Percentiles rank a stretch among this genome's conserved stretches.
Evolutionary conservation across 192 early-diverging fungal genomes (phyloP).

Genomic region (Backusella morwellensis): DNA sequence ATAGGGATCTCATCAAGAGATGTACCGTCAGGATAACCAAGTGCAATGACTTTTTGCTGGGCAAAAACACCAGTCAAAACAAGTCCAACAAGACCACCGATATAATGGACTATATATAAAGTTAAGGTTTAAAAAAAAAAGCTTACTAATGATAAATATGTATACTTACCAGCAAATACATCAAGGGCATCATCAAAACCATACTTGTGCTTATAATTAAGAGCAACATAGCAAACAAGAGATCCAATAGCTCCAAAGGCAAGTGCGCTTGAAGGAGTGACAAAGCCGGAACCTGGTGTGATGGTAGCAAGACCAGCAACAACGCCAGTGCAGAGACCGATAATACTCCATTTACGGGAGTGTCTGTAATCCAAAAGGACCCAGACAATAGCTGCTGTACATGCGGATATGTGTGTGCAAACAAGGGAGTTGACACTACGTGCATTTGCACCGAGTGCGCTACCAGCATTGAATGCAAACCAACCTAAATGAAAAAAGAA

Average conservation of each 20-base stretch:
- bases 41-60: conserved; percentile 61
- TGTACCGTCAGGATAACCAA: conserved; percentile 54
- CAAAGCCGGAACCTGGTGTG: conserved; percentile 82
- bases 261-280: conserved; percentile 68
- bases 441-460: conserved; percentile 64
- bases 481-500: conserved; percentile 51
- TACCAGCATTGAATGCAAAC: conserved; percentile 89
- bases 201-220: conserved; percentile 61
- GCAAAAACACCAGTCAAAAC: conserved; percentile 90
- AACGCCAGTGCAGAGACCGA: conserved; percentile 88
- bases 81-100: conserved; percentile 74
- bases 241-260: conserved; percentile 74
- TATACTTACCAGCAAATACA: conserved; percentile 60
- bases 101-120: conserved; percentile 54
- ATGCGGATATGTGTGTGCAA: conserved; percentile 73
- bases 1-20: conserved; percentile 42
- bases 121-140: neutral
- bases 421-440: conserved; percentile 75
- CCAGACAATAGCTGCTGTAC: conserved; percentile 71
- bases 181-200: conserved; percentile 82
- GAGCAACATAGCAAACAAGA: conserved; percentile 63
- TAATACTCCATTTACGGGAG: conserved; percentile 71
- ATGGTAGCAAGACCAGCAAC: conserved; percentile 90
- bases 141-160: conserved; percentile 17
- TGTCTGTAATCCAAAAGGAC: conserved; percentile 68